Base-by-base conservation (phyloP, 2,329 filamentous ascomycete genomes). In the Penicillium verrucosum region DNA sequence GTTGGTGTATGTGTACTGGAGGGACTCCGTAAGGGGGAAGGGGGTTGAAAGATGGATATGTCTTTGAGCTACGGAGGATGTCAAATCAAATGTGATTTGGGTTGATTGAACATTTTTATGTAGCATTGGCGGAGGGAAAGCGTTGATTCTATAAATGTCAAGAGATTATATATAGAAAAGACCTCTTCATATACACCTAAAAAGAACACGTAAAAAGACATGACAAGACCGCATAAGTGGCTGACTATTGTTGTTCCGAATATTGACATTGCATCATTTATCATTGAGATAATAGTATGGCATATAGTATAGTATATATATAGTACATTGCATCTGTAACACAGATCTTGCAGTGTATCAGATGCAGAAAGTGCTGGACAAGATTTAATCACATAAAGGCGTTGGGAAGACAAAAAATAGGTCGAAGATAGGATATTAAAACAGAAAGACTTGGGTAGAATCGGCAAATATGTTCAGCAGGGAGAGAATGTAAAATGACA, bases 251-350 rank as follows among this genome's bases (percentile, higher is more conserved):
- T 32, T 23, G 14, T 45, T 51, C 14, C 27, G 29, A 43, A 57
- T 45, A 40, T 42, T 62, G 18, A 40, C 36, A 59, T 58, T 60
- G 56, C 14, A 60, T 57, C 45, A 54, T 60, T 29, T 18, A 53
- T 50, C 36, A 21, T 36, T 14, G 29, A 44, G 41, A 55, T 60
- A 47, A 44, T 27, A 37, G 23, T 36, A 48, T 58, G 18, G 40
- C 36, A 53, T 53, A 37, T 34, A 29, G 14, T 36, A 50, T 47
- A 37, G 51, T 58, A 60, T 60, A 61, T 57, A 56, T 60, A 61
- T 57, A 56, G 43, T 42, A 57, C 41, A 51, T 29, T 30, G 29
- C 38, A 25, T 41, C 30, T 25, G 18, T 21, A 37, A 14, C 40
- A 45, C 32, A 18, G 11, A 45, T 50, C 47, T 47, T 18, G 30